Percentiles rank a stretch among this genome's conserved stretches.
Evolutionary conservation across 176 grass and related monocot genomes (phyloP).

Genomic region (Elaeis guineensis): DNA sequence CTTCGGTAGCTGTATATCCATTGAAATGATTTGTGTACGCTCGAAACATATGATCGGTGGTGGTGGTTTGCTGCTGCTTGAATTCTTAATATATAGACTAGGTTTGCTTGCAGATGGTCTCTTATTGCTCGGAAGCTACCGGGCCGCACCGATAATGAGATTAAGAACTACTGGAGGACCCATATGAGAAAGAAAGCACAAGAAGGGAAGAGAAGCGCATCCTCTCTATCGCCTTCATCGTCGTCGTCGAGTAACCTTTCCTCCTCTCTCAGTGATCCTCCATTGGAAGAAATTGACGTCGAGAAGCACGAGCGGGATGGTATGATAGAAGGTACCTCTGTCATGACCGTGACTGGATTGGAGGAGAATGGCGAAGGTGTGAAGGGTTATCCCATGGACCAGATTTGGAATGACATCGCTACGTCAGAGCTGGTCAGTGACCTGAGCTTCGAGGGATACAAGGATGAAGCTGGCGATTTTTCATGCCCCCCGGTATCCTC

Average conservation of each 20-base stretch:
- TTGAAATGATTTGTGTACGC: too few relatives aligned
- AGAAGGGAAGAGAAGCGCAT: slow-evolving; percentile 22
- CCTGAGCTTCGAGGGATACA: slow-evolving; percentile 36
- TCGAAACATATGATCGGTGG: too few relatives aligned
- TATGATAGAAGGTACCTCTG: neutral
- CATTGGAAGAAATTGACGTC: neutral
- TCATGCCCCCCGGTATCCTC: slow-evolving; percentile 16
- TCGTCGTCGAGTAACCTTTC: slow-evolving; percentile 1
- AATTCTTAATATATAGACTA: too few relatives aligned
- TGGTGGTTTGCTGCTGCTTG: too few relatives aligned
- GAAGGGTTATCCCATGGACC: slow-evolving; percentile 37
- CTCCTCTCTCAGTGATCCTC: slow-evolving; percentile 10
- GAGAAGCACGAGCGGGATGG: neutral
- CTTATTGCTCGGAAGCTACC: slow-evolving; percentile 81
- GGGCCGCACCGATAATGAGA: slow-evolving; percentile 98
- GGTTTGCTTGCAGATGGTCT: slow-evolving; percentile 43
- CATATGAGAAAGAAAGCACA: slow-evolving; percentile 79
- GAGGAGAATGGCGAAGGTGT: slow-evolving; percentile 12
- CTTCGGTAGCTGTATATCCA: too few relatives aligned
- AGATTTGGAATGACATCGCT: slow-evolving; percentile 88
- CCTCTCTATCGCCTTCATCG: slow-evolving; percentile 12
- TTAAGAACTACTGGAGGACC: slow-evolving; percentile 99
- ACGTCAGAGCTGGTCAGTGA: slow-evolving; percentile 23
- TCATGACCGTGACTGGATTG: slow-evolving; percentile 2
- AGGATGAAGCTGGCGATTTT: neutral